Percentiles rank a stretch among this genome's conserved stretches.
These are phyloP conservation scores for Cryphonectria carpinicola DNA, from an alignment of 2,329 filamentous ascomycete genomes.

Conservation along the genomic window DNA sequence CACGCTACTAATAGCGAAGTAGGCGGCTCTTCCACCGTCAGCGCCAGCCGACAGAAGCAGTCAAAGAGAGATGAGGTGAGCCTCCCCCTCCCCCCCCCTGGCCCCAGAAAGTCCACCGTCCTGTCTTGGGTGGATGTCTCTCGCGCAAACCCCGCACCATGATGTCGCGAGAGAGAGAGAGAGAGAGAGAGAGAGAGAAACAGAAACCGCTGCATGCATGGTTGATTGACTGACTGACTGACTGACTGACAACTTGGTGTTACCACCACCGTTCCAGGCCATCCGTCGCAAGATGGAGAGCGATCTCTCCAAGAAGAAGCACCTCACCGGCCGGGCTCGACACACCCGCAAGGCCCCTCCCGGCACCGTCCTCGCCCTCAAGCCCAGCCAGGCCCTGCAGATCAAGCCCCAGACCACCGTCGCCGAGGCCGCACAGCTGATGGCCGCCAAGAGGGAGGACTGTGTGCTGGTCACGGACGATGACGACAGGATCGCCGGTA, in stretches of 20 bases:
- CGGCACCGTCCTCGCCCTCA: slow-evolving; percentile 91
- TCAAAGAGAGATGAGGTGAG: slow-evolving; percentile 96
- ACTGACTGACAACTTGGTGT: not conserved
- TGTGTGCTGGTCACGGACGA: slow-evolving; percentile 98
- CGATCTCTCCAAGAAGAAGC: slow-evolving; percentile 97
- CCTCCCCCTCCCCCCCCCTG: too few relatives aligned
- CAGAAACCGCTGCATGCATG: not conserved
- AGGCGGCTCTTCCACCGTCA: slow-evolving; percentile 69
- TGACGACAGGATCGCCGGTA: slow-evolving; percentile 95
- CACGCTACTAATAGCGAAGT: slow-evolving; percentile 58
- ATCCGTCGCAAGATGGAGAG: slow-evolving; percentile 96
- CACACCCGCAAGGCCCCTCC: slow-evolving; percentile 92
- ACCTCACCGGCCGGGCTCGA: slow-evolving; percentile 75
- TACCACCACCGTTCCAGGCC: slow-evolving; percentile 60
- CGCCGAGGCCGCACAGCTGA: slow-evolving; percentile 93
- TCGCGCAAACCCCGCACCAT: not conserved
- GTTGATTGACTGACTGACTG: not conserved
- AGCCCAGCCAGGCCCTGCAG: slow-evolving; percentile 93
- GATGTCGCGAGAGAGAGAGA: not conserved
- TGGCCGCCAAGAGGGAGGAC: slow-evolving; percentile 98
- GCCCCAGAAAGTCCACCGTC: not conserved
- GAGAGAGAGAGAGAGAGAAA: not conserved
- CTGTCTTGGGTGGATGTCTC: not conserved
- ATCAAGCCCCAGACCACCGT: slow-evolving; percentile 96
- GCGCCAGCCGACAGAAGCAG: slow-evolving; percentile 94